Evolutionary conservation across 139 green algal species (phyloP), one percentile per base, ranked within the genome.

Genomic region (Closterium sp.): DNA sequence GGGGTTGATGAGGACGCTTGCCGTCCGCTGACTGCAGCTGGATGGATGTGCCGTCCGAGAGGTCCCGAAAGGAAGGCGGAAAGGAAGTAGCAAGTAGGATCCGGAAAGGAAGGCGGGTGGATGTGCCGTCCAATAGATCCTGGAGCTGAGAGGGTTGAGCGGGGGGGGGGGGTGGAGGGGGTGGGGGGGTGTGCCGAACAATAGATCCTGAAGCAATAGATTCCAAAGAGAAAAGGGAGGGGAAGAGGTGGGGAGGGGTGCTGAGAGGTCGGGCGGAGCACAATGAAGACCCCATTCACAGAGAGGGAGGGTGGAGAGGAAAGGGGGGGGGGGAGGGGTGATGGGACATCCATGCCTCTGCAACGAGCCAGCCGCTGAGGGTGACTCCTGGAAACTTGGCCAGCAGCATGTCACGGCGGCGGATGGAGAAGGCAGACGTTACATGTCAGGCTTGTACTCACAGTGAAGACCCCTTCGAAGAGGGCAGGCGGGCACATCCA

Each of bases 401-500:
- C n/a, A n/a, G 89, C 10, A 92, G 66, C 30, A 55, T 31, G 3
- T 87, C 7, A 2, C 89, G 12, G 25, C 7, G 28, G 30, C 89
- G 89, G 12, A 92, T 19, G 4, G 2, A 31, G 89, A 88, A 92
- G 31, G 12, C 36, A 55, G 36, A 55, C 36, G 6, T 12, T 6
- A 12, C 4, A 55, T 6, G 6, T 12, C 4, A 4, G 6, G 34
- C n/a, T 38, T 31, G 23, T 31, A 89, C 85, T 89, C 85, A 91
- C 87, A 34, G 66, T 28, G 34, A 83, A 35, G 23, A 84, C 87
- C 34, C 87, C 87, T 10, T 81, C 87, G 32, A 91, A 91, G 9
- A 91, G 88, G 3, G 88, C 34, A 25, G 83, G 83, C 4, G 89
- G 83, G 83, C 83, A 86, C 89, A 92, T 92, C 89, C 89, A 92